Evolutionary conservation across 2,329 filamentous ascomycete genomes (phyloP), one percentile per base, ranked within the genome.

Genomic region (Neofusicoccum laricinum): DNA sequence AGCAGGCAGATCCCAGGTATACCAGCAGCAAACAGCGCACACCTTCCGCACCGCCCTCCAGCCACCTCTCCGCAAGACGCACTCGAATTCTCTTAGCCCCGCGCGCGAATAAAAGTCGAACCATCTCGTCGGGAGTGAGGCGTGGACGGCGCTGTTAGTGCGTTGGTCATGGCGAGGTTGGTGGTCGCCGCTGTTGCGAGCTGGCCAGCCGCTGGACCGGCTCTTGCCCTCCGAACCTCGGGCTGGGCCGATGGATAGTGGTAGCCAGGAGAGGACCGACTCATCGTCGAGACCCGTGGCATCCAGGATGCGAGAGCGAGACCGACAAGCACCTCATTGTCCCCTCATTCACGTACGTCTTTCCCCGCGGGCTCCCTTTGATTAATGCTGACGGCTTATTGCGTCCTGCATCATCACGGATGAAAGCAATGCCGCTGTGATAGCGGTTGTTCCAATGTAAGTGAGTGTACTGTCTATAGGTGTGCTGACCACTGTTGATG

Each of bases 1-100:
- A 59, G 41, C 55, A 59, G 55, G 41, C 41, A 59, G 19, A 59
- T 46, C 55, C 55, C 41, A 46, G 55, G 40, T 34, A 57, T n/a
- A n/a, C 21, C n/a, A 57, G 15, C 51, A 12, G 41, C 41, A 36
- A 21, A 59, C 40, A 21, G 46, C 41, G 41, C 41, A 36, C 55
- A 8, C 40, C 8, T 59, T 34, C 40, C 30, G 55, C 55, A 14
- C 55, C 30, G 25, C 40, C 32, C 21, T 58, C 11, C 43, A 32
- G 55, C 55, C 55, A 59, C 55, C 34, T 46, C 8, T 34, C 53
- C 55, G 46, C 55, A 46, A 17, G 19, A 34, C 19, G 25, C 15
- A 14, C 30, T 45, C 25, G 55, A 32, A 8, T 34, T 45, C n/a
- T 45, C 25, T 59, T 45, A 59, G 55, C 40, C 30, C 38, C 21